Percentiles rank a stretch among this genome's conserved stretches.
Evolutionary conservation across 2,329 filamentous ascomycete genomes (phyloP).

Genomic region (Talaromyces sp.): DNA sequence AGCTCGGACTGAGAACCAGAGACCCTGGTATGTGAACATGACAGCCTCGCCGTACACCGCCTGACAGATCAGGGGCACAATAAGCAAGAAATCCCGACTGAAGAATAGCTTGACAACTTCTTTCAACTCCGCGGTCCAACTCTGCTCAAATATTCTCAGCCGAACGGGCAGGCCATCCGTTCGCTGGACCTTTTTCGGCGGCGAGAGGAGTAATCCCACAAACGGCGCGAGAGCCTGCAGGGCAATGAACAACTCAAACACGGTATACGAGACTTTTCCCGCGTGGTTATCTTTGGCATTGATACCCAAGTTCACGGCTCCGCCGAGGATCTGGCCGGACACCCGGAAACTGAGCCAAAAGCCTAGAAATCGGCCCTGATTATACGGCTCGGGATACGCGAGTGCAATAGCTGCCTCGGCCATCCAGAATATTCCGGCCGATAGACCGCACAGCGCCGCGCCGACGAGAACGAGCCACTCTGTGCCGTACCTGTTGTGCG

Average conservation of each 20-base stretch:
- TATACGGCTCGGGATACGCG: constrained; percentile 67
- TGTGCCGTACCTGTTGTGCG: constrained; percentile 66
- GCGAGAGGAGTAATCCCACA: constrained; percentile 61
- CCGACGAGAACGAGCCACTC: constrained; percentile 68
- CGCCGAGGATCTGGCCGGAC: constrained; percentile 66
- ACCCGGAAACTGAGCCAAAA: constrained; percentile 65
- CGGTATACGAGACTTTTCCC: constrained; percentile 65
- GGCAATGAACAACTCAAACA: constrained; percentile 68
- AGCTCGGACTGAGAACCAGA: constrained; percentile 68
- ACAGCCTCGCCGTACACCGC: constrained; percentile 69
- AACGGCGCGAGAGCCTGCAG: constrained; percentile 64
- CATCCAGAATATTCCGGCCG: constrained; percentile 72
- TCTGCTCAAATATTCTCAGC: constrained; percentile 53
- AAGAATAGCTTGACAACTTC: constrained; percentile 58
- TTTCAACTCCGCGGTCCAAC: constrained; percentile 58
- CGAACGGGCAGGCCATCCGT: constrained; percentile 62
- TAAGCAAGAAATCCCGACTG: constrained; percentile 59
- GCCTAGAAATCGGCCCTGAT: constrained; percentile 61
- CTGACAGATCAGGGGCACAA: constrained; percentile 66
- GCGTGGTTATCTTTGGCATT: constrained; percentile 57
- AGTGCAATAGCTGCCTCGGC: constrained; percentile 71
- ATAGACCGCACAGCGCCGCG: constrained; percentile 65
- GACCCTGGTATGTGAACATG: constrained; percentile 64
- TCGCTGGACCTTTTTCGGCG: constrained; percentile 60
- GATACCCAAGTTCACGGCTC: constrained; percentile 66